Conservation (phyloP, 192 early-diverging fungal species). For the Podila minutissima region DNA sequence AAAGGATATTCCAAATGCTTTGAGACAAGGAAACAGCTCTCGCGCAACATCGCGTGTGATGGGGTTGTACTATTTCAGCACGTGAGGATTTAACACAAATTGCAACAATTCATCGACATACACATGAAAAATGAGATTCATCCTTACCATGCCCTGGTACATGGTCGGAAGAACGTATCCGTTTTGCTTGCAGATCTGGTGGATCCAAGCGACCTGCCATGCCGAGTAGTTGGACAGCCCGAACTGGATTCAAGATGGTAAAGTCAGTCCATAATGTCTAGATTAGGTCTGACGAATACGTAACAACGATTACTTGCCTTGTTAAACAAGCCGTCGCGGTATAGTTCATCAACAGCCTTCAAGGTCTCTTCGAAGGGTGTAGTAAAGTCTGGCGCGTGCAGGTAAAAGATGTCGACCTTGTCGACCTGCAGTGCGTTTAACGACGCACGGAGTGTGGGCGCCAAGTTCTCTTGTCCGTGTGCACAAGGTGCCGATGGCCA, state of each 20-base stretch:
- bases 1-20: conserved; percentile 63
- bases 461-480: conserved; percentile 54
- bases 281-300: neutral
- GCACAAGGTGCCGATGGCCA: conserved; percentile 55
- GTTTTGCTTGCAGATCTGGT: conserved; percentile 52
- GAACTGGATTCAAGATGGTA: conserved; percentile 16
- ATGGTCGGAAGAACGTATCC: conserved; percentile 53
- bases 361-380: conserved; percentile 65
- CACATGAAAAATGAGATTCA: neutral
- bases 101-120: no score
- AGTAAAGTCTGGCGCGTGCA: conserved; percentile 68
- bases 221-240: conserved; percentile 52
- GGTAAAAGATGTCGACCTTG: conserved; percentile 71
- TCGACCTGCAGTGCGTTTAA: conserved; percentile 58
- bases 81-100: no score
- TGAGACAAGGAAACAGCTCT: conserved; percentile 69
- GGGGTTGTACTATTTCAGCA: conserved; percentile 35
- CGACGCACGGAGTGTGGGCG: conserved; percentile 33
- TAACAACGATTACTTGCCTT: conserved; percentile 18
- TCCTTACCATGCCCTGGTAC: conserved; percentile 53
- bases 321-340: conserved; percentile 65
- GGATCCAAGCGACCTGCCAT: conserved; percentile 45
- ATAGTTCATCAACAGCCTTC: conserved; percentile 66
- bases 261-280: neutral
- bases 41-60: conserved; percentile 50